These are phyloP conservation scores for Cytospora piceicola DNA, from an alignment of 2,329 filamentous ascomycete genomes.

Conservation along the genomic window DNA sequence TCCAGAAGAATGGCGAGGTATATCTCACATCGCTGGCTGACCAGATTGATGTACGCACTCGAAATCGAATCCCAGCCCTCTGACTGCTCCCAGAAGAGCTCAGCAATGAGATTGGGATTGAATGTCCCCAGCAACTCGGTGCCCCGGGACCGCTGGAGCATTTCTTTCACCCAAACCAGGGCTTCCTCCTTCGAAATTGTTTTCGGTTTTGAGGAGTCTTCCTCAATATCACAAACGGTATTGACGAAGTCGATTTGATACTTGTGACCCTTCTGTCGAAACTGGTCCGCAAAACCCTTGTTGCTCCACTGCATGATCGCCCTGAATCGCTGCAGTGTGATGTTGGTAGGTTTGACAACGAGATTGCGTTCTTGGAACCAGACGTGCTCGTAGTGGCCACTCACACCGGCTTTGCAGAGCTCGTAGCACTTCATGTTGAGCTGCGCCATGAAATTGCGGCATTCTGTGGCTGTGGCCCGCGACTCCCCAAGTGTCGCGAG, in stretches of 20 bases:
- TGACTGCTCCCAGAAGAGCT: conserved; percentile 26
- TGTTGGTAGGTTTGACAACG: rapidly evolving
- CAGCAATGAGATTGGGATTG: conserved; percentile 7
- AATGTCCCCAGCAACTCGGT: conserved; percentile 11
- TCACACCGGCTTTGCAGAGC: conserved; percentile 2
- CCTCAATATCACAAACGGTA: too few relatives aligned
- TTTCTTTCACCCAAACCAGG: neutral
- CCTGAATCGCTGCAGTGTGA: neutral
- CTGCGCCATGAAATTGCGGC: neutral
- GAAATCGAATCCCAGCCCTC: conserved; percentile 7
- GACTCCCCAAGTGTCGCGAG: conserved; percentile 1
- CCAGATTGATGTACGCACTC: neutral
- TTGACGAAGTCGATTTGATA: neutral
- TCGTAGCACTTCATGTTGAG: conserved; percentile 19
- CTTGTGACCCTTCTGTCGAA: conserved; percentile 1
- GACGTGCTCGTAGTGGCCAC: conserved; percentile 8
- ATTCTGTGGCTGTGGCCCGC: neutral
- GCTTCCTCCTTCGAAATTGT: neutral
- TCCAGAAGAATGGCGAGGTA: neutral
- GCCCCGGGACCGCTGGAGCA: neutral
- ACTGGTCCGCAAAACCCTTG: neutral
- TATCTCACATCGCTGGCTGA: neutral
- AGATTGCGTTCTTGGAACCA: neutral
- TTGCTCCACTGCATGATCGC: conserved; percentile 11
- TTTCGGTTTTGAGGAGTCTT: too few relatives aligned